Percentiles rank a stretch among this genome's conserved stretches.
Evolutionary conservation across 2,329 filamentous ascomycete genomes (phyloP).

Genomic region (Stachybotrys echinatus): DNA sequence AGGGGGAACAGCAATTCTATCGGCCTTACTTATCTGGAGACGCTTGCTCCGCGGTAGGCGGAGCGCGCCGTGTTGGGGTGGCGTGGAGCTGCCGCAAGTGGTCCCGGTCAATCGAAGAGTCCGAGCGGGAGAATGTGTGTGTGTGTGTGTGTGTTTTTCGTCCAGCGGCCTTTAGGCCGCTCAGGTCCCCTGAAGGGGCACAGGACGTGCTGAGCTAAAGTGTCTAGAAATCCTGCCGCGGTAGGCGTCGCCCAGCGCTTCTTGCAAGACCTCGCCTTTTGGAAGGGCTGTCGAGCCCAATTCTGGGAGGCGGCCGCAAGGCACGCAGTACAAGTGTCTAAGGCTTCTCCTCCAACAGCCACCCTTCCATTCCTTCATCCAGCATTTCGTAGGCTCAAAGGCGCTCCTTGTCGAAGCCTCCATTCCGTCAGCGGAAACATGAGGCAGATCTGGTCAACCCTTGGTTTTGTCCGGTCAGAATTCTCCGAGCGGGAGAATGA

Average conservation of each 20-base stretch:
- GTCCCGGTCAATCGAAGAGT: too few species aligned
- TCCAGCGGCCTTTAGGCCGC: slow-evolving; percentile 1
- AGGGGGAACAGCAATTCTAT: too few species aligned
- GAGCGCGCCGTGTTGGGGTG: neutral
- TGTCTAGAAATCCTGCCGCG: slow-evolving; percentile 2
- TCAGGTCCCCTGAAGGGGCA: slow-evolving; percentile 3
- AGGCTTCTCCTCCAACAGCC: slow-evolving; percentile 1
- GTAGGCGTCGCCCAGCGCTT: neutral
- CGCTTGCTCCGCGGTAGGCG: neutral
- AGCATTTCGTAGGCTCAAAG: slow-evolving; percentile 1
- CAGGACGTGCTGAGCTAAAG: slow-evolving; percentile 3
- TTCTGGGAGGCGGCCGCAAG: neutral
- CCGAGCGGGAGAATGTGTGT: too few species aligned
- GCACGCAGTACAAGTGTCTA: slow-evolving; percentile 1
- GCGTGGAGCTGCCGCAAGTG: neutral
- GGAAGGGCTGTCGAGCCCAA: neutral
- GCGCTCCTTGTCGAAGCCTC: neutral
- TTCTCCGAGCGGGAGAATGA: too few species aligned
- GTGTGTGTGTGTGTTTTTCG: neutral
- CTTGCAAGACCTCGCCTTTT: neutral
- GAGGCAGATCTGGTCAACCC: too few species aligned
- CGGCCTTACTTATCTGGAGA: neutral
- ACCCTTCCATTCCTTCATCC: slow-evolving; percentile 13
- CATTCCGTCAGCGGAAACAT: neutral
- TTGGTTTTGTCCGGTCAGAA: too few species aligned